Percentiles rank a stretch among this genome's conserved stretches.
Conservation (phyloP, 164 flowering plant genomes). For the Liriodendron chinense region DNA sequence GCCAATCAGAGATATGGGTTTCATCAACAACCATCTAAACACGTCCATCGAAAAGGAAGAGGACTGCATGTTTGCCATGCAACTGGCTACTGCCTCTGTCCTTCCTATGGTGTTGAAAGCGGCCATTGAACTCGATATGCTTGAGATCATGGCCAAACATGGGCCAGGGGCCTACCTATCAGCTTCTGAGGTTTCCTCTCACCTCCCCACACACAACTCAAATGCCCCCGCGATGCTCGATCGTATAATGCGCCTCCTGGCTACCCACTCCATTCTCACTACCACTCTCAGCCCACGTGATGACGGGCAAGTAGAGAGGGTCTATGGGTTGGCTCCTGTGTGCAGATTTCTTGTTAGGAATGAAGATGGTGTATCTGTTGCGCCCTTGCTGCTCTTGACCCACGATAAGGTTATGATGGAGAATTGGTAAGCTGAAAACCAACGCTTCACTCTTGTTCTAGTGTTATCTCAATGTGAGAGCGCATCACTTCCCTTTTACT, state of each 20-base stretch:
- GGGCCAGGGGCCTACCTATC: slow-evolving; percentile 53
- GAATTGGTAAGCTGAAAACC: slow-evolving; percentile 71
- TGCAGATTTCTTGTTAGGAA: slow-evolving; percentile 67
- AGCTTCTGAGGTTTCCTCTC: slow-evolving; percentile 52
- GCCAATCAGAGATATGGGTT: background rate
- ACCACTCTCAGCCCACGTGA: slow-evolving; percentile 32
- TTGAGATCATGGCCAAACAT: slow-evolving; percentile 61
- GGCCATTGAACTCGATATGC: slow-evolving; percentile 62
- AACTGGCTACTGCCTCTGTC: slow-evolving; percentile 53
- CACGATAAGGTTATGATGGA: slow-evolving; percentile 92
- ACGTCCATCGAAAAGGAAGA: slow-evolving; percentile 47
- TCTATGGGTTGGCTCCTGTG: slow-evolving; percentile 75
- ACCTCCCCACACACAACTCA: slow-evolving; percentile 61
- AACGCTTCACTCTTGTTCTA: no score
- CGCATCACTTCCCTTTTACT: no score
- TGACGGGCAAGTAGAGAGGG: slow-evolving; percentile 51
- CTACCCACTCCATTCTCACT: slow-evolving; percentile 56
- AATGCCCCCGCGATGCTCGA: slow-evolving; percentile 68
- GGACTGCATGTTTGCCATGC: slow-evolving; percentile 56
- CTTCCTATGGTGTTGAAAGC: slow-evolving; percentile 75
- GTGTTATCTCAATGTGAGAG: no score
- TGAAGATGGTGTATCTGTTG: slow-evolving; percentile 63
- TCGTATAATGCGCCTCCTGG: slow-evolving; percentile 68
- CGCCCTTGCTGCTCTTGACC: slow-evolving; percentile 71
- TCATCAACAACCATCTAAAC: background rate